A percentile compares a stretch with the other conserved stretches of the same genome.
These are phyloP conservation scores for Eruca vesicaria DNA, from an alignment of 441 rosid species.

Conservation along the genomic window DNA sequence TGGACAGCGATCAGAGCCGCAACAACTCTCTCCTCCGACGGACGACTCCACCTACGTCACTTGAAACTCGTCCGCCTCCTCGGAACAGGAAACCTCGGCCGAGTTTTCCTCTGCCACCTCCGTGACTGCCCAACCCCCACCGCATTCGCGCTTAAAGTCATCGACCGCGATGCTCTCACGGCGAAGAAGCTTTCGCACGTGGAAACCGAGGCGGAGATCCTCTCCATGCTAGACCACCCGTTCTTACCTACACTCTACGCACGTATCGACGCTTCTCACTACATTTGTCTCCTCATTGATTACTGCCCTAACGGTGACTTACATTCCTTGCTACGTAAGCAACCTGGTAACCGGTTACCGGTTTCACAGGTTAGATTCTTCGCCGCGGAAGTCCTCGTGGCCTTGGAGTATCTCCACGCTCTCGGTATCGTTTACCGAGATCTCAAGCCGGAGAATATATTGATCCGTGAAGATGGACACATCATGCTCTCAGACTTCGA, in stretches of 20 bases:
- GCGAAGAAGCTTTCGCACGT: slow-evolving; percentile 55
- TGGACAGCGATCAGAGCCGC: slow-evolving; percentile 61
- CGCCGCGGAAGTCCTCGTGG: slow-evolving; percentile 60
- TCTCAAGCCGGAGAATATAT: slow-evolving; percentile 67
- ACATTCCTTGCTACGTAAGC: slow-evolving; percentile 55
- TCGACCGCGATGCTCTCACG: slow-evolving; percentile 50
- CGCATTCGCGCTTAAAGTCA: slow-evolving; percentile 57
- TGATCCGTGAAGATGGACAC: slow-evolving; percentile 62
- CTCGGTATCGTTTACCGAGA: slow-evolving; percentile 68
- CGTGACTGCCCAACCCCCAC: slow-evolving; percentile 45
- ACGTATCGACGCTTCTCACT: slow-evolving; percentile 59
- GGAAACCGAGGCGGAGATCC: slow-evolving; percentile 55
- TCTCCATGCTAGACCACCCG: slow-evolving; percentile 66
- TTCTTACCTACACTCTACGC: slow-evolving; percentile 72
- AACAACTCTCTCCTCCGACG: slow-evolving; percentile 50
- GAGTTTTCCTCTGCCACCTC: slow-evolving; percentile 72
- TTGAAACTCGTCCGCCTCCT: slow-evolving; percentile 61
- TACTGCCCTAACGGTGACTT: slow-evolving; percentile 72
- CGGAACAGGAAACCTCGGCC: slow-evolving; percentile 64
- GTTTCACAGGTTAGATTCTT: slow-evolving; percentile 52
- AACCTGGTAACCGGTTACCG: slow-evolving; percentile 48
- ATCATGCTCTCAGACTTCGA: slow-evolving; percentile 68
- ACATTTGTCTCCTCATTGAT: slow-evolving; percentile 63
- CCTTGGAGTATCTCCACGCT: slow-evolving; percentile 67
- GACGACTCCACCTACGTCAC: slow-evolving; percentile 54